Evolutionary conservation across 495 filamentous ascomycete genomes (phyloP).

Genomic region (Neurospora sp.): DNA sequence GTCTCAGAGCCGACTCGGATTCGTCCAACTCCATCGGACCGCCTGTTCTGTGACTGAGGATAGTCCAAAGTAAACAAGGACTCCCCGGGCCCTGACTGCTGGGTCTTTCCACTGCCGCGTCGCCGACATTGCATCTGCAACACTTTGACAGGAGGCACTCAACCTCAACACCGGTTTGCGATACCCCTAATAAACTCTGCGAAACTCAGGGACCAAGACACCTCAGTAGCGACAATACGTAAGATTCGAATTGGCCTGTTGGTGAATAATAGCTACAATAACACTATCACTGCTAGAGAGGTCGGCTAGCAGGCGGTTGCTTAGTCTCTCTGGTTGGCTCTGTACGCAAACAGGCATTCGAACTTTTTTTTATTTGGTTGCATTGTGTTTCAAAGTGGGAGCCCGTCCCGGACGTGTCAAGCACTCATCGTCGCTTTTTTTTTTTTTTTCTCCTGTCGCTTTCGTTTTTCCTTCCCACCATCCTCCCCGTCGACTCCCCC

Average conservation of each 20-base stretch:
- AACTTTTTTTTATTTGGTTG: neutral
- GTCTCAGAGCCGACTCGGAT: neutral
- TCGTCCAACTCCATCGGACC: neutral
- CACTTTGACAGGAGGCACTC: neutral
- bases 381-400: neutral
- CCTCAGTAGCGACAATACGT: neutral
- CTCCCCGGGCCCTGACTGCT: neutral
- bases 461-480: conserved; percentile 1
- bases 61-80: neutral
- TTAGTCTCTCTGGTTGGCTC: neutral
- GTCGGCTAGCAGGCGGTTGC: neutral
- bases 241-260: neutral
- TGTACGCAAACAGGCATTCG: neutral
- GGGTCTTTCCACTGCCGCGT: neutral
- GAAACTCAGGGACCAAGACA: neutral
- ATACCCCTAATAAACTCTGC: neutral
- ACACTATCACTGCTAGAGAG: neutral
- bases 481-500: conserved; percentile 4
- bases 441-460: conserved; percentile 6
- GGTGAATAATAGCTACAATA: neutral
- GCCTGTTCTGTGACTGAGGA: neutral
- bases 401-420: neutral
- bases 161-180: neutral
- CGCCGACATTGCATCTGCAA: neutral
- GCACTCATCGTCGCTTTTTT: neutral